Evolutionary conservation across 2,329 filamentous ascomycete genomes (phyloP), one percentile per base, ranked within the genome.

Genomic region (Diaporthe sp.): DNA sequence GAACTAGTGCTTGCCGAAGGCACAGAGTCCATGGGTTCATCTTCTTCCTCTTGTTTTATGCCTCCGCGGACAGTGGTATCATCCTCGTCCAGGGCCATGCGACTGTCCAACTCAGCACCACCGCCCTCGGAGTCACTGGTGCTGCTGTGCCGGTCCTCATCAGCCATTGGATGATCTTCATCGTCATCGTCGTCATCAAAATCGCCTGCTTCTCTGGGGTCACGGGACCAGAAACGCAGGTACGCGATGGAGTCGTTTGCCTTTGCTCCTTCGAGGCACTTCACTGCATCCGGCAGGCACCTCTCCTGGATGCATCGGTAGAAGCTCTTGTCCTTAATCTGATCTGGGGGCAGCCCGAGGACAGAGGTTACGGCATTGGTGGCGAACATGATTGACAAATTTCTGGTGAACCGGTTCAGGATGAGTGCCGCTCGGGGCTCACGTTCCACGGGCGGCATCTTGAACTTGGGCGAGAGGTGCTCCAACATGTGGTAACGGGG

Each of bases 201-300:
- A 44, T 86, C 85, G 51, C 89, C 88, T 39, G 87, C 88, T 74
- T 89, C 86, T 42, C 93, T 88, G 25, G 94, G 94, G 81, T 97
- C 93, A 72, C 94, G 90, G 80, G 94, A 96, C 90, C 92, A 94
- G 82, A 97, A 98, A 25, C 95, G 93, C 75, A 98, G 87, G 80
- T 98, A 97, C 2, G 95, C 95, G 80, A 97, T 97, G 2, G 95
- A 97, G 82, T 98, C 94, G 79, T 98, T 97, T 39, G 93, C 93
- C 82, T 98, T 98, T 31, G 95, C 95, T 78, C 93, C 94, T 83
- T 97, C 95, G 44, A 98, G 84, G 79, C 94, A 96, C 77, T 91
- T 90, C 46, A 96, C 91, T 4, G 94, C 94, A 79, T 97, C 94
- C 12, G 90, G 86, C 39, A 97, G 86, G 79, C 94, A 97, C 76